Evolutionary conservation across 371 early-diverging fungal genomes (phyloP), one percentile per base, ranked within the genome.

Genomic region (Enteropsectra breve): DNA sequence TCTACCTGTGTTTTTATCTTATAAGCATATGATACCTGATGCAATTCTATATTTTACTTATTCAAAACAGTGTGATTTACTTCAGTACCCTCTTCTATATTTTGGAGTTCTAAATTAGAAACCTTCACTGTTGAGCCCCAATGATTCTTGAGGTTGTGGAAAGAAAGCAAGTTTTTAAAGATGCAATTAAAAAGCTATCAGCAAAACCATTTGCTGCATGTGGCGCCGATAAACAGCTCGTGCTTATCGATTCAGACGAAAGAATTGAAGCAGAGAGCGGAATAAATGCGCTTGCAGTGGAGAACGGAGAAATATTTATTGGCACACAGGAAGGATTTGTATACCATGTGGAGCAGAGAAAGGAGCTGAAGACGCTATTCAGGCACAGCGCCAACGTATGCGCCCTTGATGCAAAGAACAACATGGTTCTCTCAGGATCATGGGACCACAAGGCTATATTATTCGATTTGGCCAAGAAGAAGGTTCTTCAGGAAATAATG

Each of bases 311-410:
- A 18, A 69, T 58, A 37, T 21, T 32, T 33, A 32, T 67, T 40
- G 32, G 18, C 1, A 30, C 38, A 0, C 4, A 59, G 2, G 18
- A 43, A 29, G 43, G 3, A 6, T n/a, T n/a, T n/a, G n/a, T n/a
- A n/a, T n/a, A n/a, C n/a, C n/a, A n/a, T n/a, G n/a, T n/a, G n/a
- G n/a, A n/a, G n/a, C n/a, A n/a, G n/a, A n/a, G n/a, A n/a, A 15
- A 8, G 40, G 36, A 2, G 49, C 23, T 1, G n/a, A 48, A 33
- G 38, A 52, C 28, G 24, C 15, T 68, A 18, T 58, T n/a, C 23
- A 60, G 46, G 1, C 79, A 79, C 48, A 49, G 8, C 23, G 45
- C 57, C 18, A 79, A 79, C 66, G 74, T 77, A 0, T 79, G 80
- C 62, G 46, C 66, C 6, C 13, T 79, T 8, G 63, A 73, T 32